Percentiles rank a stretch among this genome's conserved stretches.
Conservation (phyloP, 2,329 filamentous ascomycete species). For the Diaporthe sp. region DNA sequence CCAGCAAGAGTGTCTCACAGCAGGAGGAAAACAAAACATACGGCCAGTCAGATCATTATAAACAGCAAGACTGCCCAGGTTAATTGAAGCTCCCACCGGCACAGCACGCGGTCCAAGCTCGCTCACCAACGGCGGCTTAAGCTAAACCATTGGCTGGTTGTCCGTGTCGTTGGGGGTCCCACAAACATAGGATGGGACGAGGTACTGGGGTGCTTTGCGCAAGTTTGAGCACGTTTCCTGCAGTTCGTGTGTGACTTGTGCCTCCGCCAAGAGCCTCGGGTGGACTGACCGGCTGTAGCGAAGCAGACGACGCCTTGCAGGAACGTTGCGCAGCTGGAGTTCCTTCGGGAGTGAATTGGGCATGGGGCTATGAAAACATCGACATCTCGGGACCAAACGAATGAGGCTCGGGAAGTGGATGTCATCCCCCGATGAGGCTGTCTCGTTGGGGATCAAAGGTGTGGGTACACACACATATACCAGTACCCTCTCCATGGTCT, state of each 20-base stretch:
- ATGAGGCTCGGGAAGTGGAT: background rate
- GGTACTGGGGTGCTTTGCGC: background rate
- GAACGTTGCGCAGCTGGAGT: background rate
- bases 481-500: background rate
- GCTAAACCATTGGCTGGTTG: background rate
- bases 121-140: background rate
- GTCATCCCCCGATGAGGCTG: background rate
- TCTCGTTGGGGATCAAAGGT: background rate
- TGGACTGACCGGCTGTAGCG: conserved; percentile 8
- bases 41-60: background rate
- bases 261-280: conserved; percentile 18
- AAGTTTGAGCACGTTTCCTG: conserved; percentile 33
- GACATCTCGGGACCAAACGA: background rate
- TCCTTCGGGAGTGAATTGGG: background rate
- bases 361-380: background rate
- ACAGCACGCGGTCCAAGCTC: background rate
- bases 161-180: background rate
- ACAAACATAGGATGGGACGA: background rate
- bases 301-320: conserved; percentile 4
- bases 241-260: conserved; percentile 12
- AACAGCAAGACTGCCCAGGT: background rate
- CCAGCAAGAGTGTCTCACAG: background rate
- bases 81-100: background rate
- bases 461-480: background rate
- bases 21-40: background rate